phyloP scores from a whole-genome alignment of 208 protist genomes.

The Crithidia mellificae region DNA sequence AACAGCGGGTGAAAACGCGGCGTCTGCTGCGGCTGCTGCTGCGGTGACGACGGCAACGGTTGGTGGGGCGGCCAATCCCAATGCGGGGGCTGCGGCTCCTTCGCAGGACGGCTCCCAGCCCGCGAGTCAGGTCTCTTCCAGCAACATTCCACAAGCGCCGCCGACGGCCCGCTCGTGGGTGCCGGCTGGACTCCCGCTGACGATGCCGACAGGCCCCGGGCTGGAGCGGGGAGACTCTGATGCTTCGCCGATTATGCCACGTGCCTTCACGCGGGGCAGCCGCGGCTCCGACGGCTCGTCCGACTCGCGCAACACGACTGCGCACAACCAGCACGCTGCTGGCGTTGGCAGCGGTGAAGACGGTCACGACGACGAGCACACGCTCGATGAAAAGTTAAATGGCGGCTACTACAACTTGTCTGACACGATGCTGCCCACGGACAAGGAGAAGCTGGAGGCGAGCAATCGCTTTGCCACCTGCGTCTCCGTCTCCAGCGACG shows the following conservation, averaged over 20 bases:
- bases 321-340: constrained; percentile 9
- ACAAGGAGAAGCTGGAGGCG: constrained; percentile 11
- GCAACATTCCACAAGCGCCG: background rate
- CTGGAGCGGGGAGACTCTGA: background rate
- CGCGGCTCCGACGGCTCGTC: constrained; percentile 5
- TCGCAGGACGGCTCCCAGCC: background rate
- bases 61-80: background rate
- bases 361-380: background rate
- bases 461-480: constrained; percentile 47
- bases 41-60: background rate
- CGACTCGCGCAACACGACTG: constrained; percentile 16
- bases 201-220: background rate
- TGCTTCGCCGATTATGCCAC: background rate
- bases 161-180: constrained; percentile 2
- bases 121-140: background rate
- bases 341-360: background rate
- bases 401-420: constrained; percentile 15
- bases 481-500: constrained; percentile 19
- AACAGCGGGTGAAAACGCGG: too few relatives aligned
- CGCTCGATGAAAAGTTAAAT: background rate
- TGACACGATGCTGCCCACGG: background rate
- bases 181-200: background rate
- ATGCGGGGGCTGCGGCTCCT: background rate
- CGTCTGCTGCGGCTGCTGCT: background rate
- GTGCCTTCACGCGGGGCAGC: background rate